Base-by-base conservation (phyloP, 176 grass and related monocot species). In the Tuctoria greenei region DNA sequence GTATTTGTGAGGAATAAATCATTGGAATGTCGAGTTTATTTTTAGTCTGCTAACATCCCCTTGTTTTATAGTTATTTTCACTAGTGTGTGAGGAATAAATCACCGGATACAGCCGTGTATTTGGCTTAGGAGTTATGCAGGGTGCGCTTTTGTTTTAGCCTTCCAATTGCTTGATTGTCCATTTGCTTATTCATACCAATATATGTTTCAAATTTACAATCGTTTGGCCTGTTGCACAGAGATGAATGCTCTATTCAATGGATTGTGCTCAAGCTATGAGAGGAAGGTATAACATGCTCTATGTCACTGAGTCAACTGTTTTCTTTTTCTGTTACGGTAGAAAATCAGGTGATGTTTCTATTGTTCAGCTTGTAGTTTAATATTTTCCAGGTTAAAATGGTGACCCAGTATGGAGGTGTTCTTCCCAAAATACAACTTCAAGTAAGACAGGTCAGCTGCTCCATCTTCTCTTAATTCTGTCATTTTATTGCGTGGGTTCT, bases 241-340 rank as follows among this genome's bases (percentile, higher is more conserved):
- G 61, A 89, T 97, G 83, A 97, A 93, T 89, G 88, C 86, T 79
- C 79, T 91, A 82, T 93, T 91, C 72, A 91, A 91, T 8, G 71
- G 91, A 83, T 71, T 79, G 27, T 97, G 91, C 43, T 49, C 86
- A 57, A 93, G 83, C 79, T 84, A 89, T 49, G 71, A 89, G 75
- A 91, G 94, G 15, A 97, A 97, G 94, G 94, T 97, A 88, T 56
- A 31, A 23, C 65, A 79, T 39, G 62, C 39, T 46, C 71, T 64
- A 65, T 59, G 4, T 43, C 20, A 81, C 64, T 61, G 18, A 27
- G 17, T 31, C 45, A 63, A 46, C 51, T 76, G 42, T 47, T 47
- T 23, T 14, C 21, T 24, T 51, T 31, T 5, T 0, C 17, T 8
- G 3, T 50, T 50, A 10, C 4, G 31, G 16, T 17, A 11, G 28